A percentile compares a stretch with the other conserved stretches of the same genome.
Evolutionary conservation across 1,284 basidiomycete genomes (phyloP).

Genomic region (Cystobasidiaceae sp.): DNA sequence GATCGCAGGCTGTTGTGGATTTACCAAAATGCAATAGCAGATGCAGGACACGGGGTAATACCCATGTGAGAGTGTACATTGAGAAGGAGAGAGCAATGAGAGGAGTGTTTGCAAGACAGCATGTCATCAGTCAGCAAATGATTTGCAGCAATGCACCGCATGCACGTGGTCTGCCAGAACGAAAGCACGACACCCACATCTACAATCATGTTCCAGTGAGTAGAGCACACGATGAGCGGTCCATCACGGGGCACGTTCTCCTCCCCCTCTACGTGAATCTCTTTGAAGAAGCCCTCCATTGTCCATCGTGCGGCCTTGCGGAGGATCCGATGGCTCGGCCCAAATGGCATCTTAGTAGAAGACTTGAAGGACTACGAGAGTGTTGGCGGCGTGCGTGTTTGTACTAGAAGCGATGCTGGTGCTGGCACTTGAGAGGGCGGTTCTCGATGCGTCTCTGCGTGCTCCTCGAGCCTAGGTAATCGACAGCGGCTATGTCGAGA

Average conservation of each 20-base stretch:
- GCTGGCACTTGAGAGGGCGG: background rate
- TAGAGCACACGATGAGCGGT: constrained; percentile 67
- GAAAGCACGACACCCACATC: constrained; percentile 7
- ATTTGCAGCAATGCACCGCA: too few relatives aligned
- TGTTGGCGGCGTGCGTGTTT: background rate
- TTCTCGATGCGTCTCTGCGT: background rate
- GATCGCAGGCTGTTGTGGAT: constrained; percentile 43
- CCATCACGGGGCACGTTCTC: constrained; percentile 79
- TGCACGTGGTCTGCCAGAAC: too few relatives aligned
- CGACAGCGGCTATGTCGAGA: background rate
- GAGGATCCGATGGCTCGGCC: constrained; percentile 59
- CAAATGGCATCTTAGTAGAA: constrained; percentile 44
- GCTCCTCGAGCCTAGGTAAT: background rate
- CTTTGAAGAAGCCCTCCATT: constrained; percentile 75
- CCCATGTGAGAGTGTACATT: background rate
- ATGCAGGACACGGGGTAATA: background rate
- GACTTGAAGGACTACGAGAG: background rate
- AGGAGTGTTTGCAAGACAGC: too few relatives aligned
- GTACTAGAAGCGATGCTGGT: background rate
- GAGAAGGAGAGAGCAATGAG: too few relatives aligned
- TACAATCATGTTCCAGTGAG: constrained; percentile 36
- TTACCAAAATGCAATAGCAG: background rate
- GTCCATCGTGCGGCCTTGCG: constrained; percentile 66
- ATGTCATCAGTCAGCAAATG: too few relatives aligned
- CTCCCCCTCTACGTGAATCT: constrained; percentile 72